A percentile compares a stretch with the other conserved stretches of the same genome.
Conservation (phyloP, 345 rosid genomes). For the Rhodomyrtus tomentosa region DNA sequence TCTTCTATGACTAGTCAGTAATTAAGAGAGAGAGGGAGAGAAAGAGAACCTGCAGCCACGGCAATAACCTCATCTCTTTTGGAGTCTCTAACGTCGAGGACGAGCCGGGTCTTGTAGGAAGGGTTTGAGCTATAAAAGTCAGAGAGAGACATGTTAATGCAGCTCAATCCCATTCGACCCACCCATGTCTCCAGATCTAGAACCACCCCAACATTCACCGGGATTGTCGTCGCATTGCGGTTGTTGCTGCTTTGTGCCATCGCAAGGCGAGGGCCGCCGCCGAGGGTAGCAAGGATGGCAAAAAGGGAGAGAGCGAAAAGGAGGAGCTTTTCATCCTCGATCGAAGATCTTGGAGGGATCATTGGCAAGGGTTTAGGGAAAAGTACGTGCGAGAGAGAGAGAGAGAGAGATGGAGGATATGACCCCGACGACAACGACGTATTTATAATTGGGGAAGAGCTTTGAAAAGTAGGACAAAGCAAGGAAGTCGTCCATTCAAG, state of each 20-base stretch:
- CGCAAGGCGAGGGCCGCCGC: background rate
- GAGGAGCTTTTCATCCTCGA: background rate
- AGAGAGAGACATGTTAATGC: background rate
- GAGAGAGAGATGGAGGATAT: too few relatives aligned
- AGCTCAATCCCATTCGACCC: background rate
- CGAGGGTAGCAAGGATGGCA: background rate
- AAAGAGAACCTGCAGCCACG: background rate
- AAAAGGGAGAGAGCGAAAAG: background rate
- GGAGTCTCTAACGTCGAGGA: background rate
- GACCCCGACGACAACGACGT: too few relatives aligned
- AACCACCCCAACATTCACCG: background rate
- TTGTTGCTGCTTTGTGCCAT: background rate
- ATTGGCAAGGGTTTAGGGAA: background rate
- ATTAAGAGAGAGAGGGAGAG: background rate
- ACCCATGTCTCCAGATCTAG: background rate
- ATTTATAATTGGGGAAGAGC: too few relatives aligned
- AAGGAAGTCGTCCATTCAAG: too few relatives aligned
- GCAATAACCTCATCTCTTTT: background rate
- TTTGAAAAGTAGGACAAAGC: too few relatives aligned
- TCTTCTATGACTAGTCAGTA: background rate
- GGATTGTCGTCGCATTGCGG: background rate
- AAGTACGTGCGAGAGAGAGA: background rate
- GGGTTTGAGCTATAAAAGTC: background rate
- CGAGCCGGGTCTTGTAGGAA: background rate
- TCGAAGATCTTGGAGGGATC: background rate